A percentile compares a stretch with the other conserved stretches of the same genome.
These are phyloP conservation scores for Tuber magnatum DNA, from an alignment of 495 filamentous ascomycete genomes.

Conservation along the genomic window DNA sequence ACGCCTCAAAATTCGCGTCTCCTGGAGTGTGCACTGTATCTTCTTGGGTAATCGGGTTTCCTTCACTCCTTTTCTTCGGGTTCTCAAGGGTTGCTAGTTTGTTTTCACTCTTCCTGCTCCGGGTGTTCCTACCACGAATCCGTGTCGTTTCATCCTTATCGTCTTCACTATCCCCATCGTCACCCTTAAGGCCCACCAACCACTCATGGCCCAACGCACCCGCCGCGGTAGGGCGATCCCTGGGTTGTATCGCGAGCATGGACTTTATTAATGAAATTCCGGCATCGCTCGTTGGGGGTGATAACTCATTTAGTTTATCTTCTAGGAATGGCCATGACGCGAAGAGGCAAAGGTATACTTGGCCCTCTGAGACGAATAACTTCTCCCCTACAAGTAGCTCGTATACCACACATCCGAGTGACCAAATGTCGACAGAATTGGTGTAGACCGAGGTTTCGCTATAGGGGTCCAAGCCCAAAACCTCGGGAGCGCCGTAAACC, in stretches of 20 bases:
- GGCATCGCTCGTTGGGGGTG: not conserved
- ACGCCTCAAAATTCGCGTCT: not conserved
- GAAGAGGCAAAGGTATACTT: not conserved
- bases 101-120: too few relatives aligned
- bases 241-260: not conserved
- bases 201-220: not conserved
- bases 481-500: not conserved
- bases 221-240: not conserved
- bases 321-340: too few relatives aligned
- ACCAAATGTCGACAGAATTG: conserved; percentile 10
- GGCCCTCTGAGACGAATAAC: not conserved
- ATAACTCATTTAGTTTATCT: not conserved
- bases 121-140: too few relatives aligned
- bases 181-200: not conserved
- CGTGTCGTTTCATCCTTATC: too few relatives aligned
- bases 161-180: not conserved
- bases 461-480: not conserved
- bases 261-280: not conserved
- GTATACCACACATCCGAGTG: conserved; percentile 7
- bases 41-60: not conserved
- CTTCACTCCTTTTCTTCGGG: not conserved
- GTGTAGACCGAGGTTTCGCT: conserved; percentile 4
- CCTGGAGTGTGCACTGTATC: not conserved
- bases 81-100: too few relatives aligned
- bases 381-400: not conserved